Conservation (phyloP, 352 stramenopile genomes). For the Globisporangium iwayamae region DNA sequence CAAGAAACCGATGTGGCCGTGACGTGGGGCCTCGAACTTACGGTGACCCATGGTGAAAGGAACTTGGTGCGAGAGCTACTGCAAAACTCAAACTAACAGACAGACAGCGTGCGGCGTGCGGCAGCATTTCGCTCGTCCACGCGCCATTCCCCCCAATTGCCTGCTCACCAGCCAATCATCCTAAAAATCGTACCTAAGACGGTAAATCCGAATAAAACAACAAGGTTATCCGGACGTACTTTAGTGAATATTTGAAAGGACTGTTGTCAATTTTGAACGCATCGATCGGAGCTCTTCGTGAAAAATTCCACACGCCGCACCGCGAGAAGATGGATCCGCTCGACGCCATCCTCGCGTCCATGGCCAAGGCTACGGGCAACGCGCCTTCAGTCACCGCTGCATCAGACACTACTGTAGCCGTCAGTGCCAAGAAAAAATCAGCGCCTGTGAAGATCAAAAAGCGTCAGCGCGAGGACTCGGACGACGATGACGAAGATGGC, state of each 20-base stretch:
- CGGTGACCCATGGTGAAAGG: conserved; percentile 92
- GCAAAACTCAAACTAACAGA: conserved; percentile 77
- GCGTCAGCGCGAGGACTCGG: conserved; percentile 21
- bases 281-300: conserved; percentile 2
- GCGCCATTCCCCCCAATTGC: background rate
- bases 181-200: background rate
- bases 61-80: conserved; percentile 61
- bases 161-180: conserved; percentile 15
- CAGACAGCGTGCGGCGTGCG: too few relatives aligned
- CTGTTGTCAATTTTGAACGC: background rate
- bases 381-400: conserved; percentile 10
- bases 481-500: conserved; percentile 9
- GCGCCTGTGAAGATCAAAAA: conserved; percentile 25
- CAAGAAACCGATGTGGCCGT: conserved; percentile 98
- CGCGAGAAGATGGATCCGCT: conserved; percentile 37
- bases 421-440: background rate
- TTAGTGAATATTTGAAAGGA: background rate
- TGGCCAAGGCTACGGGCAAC: conserved; percentile 76
- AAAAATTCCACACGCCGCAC: background rate
- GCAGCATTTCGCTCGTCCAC: background rate
- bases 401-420: background rate
- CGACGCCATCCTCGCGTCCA: conserved; percentile 78
- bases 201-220: background rate
- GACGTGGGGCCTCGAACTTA: conserved; percentile 97
- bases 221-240: conserved; percentile 11